Conservation (phyloP, 768 basidiomycete species). For the Suillus plorans region DNA sequence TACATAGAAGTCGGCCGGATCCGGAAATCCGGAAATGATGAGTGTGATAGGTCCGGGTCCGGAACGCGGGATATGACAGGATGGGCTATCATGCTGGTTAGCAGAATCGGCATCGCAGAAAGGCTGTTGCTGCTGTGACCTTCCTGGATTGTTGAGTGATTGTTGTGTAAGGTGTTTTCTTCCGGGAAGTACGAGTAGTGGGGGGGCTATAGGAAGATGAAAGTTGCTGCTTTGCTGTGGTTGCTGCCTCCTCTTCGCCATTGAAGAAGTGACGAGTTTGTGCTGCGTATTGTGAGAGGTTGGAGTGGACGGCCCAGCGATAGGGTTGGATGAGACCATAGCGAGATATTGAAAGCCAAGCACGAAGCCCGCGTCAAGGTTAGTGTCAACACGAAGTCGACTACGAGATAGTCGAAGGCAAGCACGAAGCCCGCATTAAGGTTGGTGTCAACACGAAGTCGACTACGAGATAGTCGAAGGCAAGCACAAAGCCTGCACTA, state of each 20-base stretch:
- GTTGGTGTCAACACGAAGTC: neutral
- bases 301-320: neutral
- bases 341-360: neutral
- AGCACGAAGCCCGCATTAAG: neutral
- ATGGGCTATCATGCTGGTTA: neutral
- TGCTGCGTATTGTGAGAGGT: neutral
- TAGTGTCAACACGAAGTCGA: neutral
- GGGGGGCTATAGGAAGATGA: neutral
- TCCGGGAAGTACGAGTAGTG: neutral
- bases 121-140: constrained; percentile 1
- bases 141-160: neutral
- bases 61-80: too few species aligned
- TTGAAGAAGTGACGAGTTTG: neutral
- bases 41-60: too few species aligned
- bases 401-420: neutral
- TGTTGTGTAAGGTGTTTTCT: neutral
- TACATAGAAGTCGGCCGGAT: too few species aligned
- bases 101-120: neutral
- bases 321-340: neutral
- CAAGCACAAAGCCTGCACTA: too few species aligned
- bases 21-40: too few species aligned
- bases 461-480: too few species aligned
- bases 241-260: neutral
- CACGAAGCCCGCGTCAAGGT: neutral
- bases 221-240: neutral